These are phyloP conservation scores for Pichia heedii DNA, from an alignment of 805 yeast species.

Conservation along the genomic window DNA sequence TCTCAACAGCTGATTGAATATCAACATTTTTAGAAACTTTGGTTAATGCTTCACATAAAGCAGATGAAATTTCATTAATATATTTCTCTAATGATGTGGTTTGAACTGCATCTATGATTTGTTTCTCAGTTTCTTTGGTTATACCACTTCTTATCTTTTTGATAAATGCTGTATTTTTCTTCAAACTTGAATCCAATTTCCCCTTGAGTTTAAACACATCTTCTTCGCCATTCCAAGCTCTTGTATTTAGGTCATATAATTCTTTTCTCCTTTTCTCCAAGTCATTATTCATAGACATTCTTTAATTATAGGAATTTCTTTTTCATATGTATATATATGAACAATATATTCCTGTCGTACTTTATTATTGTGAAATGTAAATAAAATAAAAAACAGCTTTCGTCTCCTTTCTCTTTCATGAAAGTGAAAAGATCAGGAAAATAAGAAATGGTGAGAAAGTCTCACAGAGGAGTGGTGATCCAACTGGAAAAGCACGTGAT, in stretches of 20 bases:
- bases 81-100: slow-evolving; percentile 65
- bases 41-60: slow-evolving; percentile 53
- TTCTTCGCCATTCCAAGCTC: slow-evolving; percentile 47
- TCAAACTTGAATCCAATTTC: slow-evolving; percentile 60
- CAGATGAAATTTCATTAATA: slow-evolving; percentile 55
- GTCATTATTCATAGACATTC: slow-evolving; percentile 8
- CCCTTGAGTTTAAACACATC: slow-evolving; percentile 20
- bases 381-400: too few relatives aligned
- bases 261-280: slow-evolving; percentile 20
- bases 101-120: slow-evolving; percentile 51
- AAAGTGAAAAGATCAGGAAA: too few relatives aligned
- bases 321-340: not conserved
- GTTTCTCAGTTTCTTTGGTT: slow-evolving; percentile 38
- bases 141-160: slow-evolving; percentile 56
- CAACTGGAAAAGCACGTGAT: too few relatives aligned
- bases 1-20: slow-evolving; percentile 52
- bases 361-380: too few relatives aligned
- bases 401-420: too few relatives aligned
- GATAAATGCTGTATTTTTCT: slow-evolving; percentile 74
- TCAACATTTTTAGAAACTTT: slow-evolving; percentile 49
- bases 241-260: slow-evolving; percentile 32
- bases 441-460: too few relatives aligned
- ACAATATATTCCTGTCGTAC: not conserved
- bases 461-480: too few relatives aligned
- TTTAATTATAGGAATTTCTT: not conserved